Percentiles rank a stretch among this genome's conserved stretches.
phyloP scores from a whole-genome alignment of 345 rosid species.

The Punica granatum region DNA sequence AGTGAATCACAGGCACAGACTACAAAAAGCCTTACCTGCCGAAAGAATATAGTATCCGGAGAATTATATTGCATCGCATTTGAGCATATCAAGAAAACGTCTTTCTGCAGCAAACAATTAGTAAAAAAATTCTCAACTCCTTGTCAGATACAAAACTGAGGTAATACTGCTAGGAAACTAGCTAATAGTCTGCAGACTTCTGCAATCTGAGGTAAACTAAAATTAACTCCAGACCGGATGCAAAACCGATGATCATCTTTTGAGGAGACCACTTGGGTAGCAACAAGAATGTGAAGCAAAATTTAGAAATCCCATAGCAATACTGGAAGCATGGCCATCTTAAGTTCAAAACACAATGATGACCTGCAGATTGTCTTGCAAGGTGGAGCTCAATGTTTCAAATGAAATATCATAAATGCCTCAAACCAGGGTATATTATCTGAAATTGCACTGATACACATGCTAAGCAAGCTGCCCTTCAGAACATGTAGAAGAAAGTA shows the following conservation, averaged over 20 bases:
- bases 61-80: conserved; percentile 97
- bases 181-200: background rate
- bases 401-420: background rate
- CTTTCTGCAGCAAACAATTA: conserved; percentile 49
- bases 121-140: background rate
- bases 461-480: background rate
- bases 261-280: too few relatives aligned
- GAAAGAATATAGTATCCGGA: conserved; percentile 79
- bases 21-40: conserved; percentile 57
- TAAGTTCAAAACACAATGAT: too few relatives aligned
- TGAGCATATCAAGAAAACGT: conserved; percentile 71
- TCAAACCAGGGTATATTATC: background rate
- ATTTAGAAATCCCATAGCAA: background rate
- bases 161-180: background rate
- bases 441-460: background rate
- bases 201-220: background rate
- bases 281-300: too few relatives aligned
- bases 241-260: background rate
- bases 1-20: background rate
- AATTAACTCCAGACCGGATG: background rate
- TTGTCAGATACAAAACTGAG: background rate
- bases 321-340: background rate
- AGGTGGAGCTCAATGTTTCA: background rate
- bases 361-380: background rate
- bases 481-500: background rate